Percentiles rank a stretch among this genome's conserved stretches.
phyloP scores from a whole-genome alignment of 371 early-diverging fungal genomes.

The Mortierella sp. region DNA sequence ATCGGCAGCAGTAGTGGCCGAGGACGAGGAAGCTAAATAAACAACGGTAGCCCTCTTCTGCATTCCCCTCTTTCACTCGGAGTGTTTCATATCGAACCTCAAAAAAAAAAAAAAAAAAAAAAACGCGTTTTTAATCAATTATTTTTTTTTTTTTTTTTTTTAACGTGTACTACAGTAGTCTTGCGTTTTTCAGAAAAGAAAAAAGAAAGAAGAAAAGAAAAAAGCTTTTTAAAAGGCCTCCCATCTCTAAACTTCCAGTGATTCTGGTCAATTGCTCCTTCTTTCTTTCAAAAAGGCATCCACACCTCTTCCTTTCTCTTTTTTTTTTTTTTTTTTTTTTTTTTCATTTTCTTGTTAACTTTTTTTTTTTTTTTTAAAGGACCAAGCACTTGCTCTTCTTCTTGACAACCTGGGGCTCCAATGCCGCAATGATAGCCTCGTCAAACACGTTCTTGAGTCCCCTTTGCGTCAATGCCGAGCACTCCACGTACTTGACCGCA shows the following conservation, averaged over 20 bases:
- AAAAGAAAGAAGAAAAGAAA: conserved; percentile 1
- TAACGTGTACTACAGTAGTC: no score
- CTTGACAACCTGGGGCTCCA: conserved; percentile 90
- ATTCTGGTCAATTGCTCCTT: no score
- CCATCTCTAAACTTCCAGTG: no score
- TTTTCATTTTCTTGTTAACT: conserved; percentile 4
- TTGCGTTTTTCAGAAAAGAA: no score
- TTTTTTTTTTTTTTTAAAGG: conserved; percentile 54
- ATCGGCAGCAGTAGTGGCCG: no score
- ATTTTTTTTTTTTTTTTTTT: no score
- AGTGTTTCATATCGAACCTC: neutral
- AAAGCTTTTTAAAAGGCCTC: neutral
- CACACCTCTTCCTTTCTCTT: neutral
- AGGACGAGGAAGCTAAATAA: no score
- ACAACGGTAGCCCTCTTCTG: neutral
- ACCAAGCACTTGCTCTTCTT: conserved; percentile 82
- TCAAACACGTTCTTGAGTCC: conserved; percentile 98
- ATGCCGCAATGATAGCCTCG: conserved; percentile 98
- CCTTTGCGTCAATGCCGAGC: conserved; percentile 95
- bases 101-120: neutral
- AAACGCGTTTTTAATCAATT: conserved; percentile 2
- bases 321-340: neutral
- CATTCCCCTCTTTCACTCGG: neutral
- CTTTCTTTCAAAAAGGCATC: neutral
- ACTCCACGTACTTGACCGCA: conserved; percentile 98